Percentiles rank a stretch among this genome's conserved stretches.
These are phyloP conservation scores for Paramecium caudatum DNA, from an alignment of 73 alveolate species.

Conservation along the genomic window DNA sequence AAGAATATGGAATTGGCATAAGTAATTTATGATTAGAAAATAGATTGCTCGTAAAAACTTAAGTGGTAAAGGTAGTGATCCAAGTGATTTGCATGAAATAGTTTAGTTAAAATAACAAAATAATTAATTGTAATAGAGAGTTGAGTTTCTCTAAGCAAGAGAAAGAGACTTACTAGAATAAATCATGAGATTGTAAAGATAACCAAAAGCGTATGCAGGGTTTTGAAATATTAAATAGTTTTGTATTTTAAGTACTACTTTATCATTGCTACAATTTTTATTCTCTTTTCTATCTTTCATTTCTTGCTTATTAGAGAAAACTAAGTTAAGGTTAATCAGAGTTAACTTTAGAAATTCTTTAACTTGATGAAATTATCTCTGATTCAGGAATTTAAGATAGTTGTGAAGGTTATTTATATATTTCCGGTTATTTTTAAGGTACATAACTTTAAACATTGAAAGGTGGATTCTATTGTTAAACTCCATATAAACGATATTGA, in stretches of 20 bases:
- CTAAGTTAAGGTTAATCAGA: neutral
- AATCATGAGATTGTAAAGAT: slow-evolving; percentile 81
- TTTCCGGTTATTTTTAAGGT: neutral
- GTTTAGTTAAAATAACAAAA: slow-evolving; percentile 89
- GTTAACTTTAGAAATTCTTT: neutral
- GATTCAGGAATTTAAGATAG: neutral
- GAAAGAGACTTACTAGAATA: slow-evolving; percentile 95
- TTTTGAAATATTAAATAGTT: slow-evolving; percentile 26
- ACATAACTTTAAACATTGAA: slow-evolving; percentile 36
- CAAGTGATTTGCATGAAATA: slow-evolving; percentile 85
- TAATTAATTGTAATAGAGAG: slow-evolving; percentile 89
- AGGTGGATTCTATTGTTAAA: neutral
- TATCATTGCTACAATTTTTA: neutral
- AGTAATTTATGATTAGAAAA: neutral
- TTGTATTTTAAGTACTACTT: slow-evolving; percentile 8
- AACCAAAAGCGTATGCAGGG: slow-evolving; percentile 72
- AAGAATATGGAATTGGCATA: slow-evolving; percentile 89
- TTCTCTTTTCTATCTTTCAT: slow-evolving; percentile 20
- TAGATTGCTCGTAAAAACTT: slow-evolving; percentile 69
- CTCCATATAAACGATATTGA: slow-evolving; percentile 12
- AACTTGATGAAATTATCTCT: neutral
- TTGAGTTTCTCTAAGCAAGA: slow-evolving; percentile 94
- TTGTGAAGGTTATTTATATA: neutral
- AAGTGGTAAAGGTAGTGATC: slow-evolving; percentile 77
- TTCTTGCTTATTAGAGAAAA: neutral